Percentiles rank a stretch among this genome's conserved stretches.
phyloP scores from a whole-genome alignment of 2,329 filamentous ascomycete genomes.

The Purpureocillium takamizusanense region DNA sequence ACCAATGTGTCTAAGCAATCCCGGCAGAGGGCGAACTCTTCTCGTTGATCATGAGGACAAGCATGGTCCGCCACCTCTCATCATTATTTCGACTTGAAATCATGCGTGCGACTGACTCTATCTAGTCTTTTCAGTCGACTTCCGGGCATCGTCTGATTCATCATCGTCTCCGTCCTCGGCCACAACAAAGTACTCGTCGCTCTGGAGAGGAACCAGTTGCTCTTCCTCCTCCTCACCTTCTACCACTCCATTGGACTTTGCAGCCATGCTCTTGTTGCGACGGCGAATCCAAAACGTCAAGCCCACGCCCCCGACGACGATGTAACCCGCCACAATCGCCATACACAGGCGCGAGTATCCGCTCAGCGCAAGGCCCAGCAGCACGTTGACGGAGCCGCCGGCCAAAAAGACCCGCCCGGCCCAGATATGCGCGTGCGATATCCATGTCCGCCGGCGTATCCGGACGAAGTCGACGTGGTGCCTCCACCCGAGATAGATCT shows the following conservation, averaged over 20 bases:
- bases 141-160: too few relatives aligned
- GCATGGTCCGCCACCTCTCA: too few relatives aligned
- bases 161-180: background rate
- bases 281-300: background rate
- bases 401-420: slow-evolving; percentile 6
- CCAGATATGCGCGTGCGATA: slow-evolving; percentile 9
- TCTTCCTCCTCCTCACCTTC: background rate
- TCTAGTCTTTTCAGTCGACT: too few relatives aligned
- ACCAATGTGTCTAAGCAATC: too few relatives aligned
- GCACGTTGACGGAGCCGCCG: slow-evolving; percentile 6
- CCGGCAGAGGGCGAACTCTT: too few relatives aligned
- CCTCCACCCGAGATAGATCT: slow-evolving; percentile 9
- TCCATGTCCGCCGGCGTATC: slow-evolving; percentile 9
- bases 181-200: background rate
- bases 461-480: slow-evolving; percentile 11
- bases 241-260: background rate
- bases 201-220: background rate
- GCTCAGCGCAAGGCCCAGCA: slow-evolving; percentile 1
- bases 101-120: too few relatives aligned
- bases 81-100: too few relatives aligned
- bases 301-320: background rate
- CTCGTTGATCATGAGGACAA: too few relatives aligned
- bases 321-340: background rate
- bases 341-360: background rate
- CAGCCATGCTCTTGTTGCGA: background rate